These are phyloP conservation scores for Stentor roeselii DNA, from an alignment of 73 alveolate species.

Conservation along the genomic window DNA sequence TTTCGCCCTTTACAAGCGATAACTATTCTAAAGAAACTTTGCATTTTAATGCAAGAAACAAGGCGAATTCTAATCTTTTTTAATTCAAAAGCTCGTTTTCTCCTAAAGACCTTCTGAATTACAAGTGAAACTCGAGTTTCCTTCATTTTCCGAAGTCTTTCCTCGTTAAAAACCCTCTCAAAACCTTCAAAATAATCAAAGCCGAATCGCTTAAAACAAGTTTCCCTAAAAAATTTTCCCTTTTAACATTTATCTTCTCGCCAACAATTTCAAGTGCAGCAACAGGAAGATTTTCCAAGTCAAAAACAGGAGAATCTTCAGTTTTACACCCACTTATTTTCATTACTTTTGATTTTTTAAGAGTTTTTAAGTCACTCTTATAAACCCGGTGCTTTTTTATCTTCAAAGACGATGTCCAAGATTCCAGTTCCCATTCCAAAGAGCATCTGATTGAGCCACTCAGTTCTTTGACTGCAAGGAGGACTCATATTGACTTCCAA, in stretches of 20 bases:
- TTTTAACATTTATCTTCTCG: constrained; percentile 40
- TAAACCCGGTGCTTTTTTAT: constrained; percentile 18
- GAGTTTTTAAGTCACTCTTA: constrained; percentile 29
- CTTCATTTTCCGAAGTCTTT: neutral
- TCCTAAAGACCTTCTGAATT: constrained; percentile 35
- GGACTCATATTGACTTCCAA: constrained; percentile 75
- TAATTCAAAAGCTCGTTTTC: constrained; percentile 30
- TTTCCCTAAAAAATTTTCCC: constrained; percentile 47
- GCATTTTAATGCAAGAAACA: constrained; percentile 30
- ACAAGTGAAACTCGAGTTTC: constrained; percentile 4
- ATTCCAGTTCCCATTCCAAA: constrained; percentile 63
- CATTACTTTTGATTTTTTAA: constrained; percentile 32
- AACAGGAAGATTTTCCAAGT: constrained; percentile 24
- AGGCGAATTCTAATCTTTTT: constrained; percentile 13
- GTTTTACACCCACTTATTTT: constrained; percentile 17
- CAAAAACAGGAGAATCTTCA: neutral
- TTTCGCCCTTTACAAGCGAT: constrained; percentile 18
- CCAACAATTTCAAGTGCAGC: constrained; percentile 50
- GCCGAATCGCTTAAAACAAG: constrained; percentile 28
- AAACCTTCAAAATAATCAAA: constrained; percentile 30
- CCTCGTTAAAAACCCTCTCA: constrained; percentile 32
- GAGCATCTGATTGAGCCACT: constrained; percentile 72
- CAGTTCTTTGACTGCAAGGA: constrained; percentile 74
- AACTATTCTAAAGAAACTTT: constrained; percentile 20
- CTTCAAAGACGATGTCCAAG: constrained; percentile 49